These are phyloP conservation scores for Cyberlindnera americana DNA, from an alignment of 805 yeast genomes.

Conservation along the genomic window DNA sequence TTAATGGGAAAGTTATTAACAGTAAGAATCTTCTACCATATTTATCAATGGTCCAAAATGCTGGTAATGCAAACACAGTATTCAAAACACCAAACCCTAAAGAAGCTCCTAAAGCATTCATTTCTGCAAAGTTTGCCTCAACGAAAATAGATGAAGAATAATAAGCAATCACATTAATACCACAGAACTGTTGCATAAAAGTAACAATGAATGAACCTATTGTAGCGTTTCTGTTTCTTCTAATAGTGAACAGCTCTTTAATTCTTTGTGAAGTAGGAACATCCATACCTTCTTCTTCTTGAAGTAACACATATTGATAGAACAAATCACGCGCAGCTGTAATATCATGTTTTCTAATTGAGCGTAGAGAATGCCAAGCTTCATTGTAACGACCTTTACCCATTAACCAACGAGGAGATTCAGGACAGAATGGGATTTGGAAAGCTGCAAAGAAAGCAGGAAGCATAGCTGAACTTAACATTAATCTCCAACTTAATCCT, in stretches of 20 bases:
- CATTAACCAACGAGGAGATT: constrained; percentile 76
- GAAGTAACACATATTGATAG: constrained; percentile 60
- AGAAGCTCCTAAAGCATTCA: constrained; percentile 69
- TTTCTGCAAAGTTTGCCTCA: constrained; percentile 59
- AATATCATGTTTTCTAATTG: constrained; percentile 48
- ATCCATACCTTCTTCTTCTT: constrained; percentile 54
- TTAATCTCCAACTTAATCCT: constrained; percentile 63
- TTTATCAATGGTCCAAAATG: constrained; percentile 72
- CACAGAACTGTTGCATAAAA: constrained; percentile 91
- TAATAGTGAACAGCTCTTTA: constrained; percentile 58
- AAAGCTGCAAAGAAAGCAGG: constrained; percentile 59
- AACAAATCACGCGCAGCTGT: constrained; percentile 70
- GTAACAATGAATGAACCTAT: constrained; percentile 77
- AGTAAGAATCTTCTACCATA: constrained; percentile 68
- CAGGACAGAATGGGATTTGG: constrained; percentile 68
- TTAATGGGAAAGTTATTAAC: constrained; percentile 57
- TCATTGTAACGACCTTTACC: constrained; percentile 62
- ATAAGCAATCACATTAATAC: constrained; percentile 84
- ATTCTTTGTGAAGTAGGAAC: constrained; percentile 45
- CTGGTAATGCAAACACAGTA: constrained; percentile 79
- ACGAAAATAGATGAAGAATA: constrained; percentile 75
- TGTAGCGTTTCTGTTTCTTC: constrained; percentile 83
- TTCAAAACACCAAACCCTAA: constrained; percentile 85
- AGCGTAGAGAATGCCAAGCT: constrained; percentile 48
- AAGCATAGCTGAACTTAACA: constrained; percentile 64